phyloP scores from a whole-genome alignment of 768 basidiomycete species.

The Mycena venus region DNA sequence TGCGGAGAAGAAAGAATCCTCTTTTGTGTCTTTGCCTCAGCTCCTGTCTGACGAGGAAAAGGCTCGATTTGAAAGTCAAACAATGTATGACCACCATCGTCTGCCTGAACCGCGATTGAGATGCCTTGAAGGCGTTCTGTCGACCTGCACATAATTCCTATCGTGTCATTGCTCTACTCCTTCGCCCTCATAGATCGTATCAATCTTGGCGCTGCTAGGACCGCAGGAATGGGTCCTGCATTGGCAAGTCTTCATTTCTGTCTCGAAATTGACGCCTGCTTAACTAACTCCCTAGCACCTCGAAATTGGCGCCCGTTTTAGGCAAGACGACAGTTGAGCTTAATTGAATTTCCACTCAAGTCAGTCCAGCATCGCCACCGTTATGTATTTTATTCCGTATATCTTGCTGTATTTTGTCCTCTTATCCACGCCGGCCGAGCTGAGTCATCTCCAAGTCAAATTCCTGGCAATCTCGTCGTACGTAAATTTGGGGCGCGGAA shows the following conservation, averaged over 20 bases:
- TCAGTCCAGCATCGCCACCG: slow-evolving; percentile 58
- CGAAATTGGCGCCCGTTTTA: slow-evolving; percentile 43
- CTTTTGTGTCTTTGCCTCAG: neutral
- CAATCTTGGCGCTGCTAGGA: slow-evolving; percentile 58
- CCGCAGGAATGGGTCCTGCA: slow-evolving; percentile 59
- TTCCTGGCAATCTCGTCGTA: slow-evolving; percentile 60
- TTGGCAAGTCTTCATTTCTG: slow-evolving; percentile 36
- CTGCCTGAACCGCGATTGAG: slow-evolving; percentile 1
- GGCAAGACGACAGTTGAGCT: no score
- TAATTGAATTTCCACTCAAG: no score
- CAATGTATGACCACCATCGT: slow-evolving; percentile 1
- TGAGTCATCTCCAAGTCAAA: slow-evolving; percentile 47
- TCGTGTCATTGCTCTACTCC: slow-evolving; percentile 56
- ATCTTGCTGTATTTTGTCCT: slow-evolving; percentile 52
- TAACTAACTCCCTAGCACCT: slow-evolving; percentile 41
- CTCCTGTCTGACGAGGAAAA: neutral
- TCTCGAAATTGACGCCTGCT: slow-evolving; percentile 49
- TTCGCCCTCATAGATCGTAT: slow-evolving; percentile 60
- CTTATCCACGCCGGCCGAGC: neutral
- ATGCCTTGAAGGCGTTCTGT: slow-evolving; percentile 50
- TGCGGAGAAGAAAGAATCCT: slow-evolving; percentile 14
- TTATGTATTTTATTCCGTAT: slow-evolving; percentile 61
- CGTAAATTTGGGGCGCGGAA: slow-evolving; percentile 59
- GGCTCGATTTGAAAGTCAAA: slow-evolving; percentile 7
- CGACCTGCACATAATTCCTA: slow-evolving; percentile 58